Base-by-base conservation (phyloP, 1,284 basidiomycete species). In the Schizophyllum amplum region DNA sequence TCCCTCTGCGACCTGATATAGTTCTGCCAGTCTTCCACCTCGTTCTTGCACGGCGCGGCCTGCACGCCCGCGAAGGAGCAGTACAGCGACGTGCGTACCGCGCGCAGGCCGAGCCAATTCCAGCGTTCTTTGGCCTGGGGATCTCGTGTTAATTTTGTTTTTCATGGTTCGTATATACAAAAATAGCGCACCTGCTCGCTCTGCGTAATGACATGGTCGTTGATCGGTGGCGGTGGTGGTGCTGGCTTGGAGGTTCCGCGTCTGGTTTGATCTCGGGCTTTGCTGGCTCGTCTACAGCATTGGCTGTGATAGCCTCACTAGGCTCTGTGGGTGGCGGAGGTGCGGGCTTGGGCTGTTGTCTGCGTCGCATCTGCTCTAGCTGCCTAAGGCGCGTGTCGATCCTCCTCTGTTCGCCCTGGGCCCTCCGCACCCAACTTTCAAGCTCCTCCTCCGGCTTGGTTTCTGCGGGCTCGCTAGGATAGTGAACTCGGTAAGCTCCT, bases 41-140 rank as follows among this genome's bases (percentile, higher is more conserved):
- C 86, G 61, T 89, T 87, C 71, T 82, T 86, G n/a, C 82, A 63
- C 86, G 82, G 62, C 83, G 81, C 52, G 88, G 67, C 67, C 89
- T 73, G 60, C 81, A 78, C 62, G 89, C 87, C 42, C 11, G 33
- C 33, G 7, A 42, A 42, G 33, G 33, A 42, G 33, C 33, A 42
- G 33, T 42, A 42, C 4, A 42, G 33, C 4, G 33, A 42, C 33
- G 33, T 42, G 13, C 87, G 84, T 58, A 84, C 81, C 54, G 80
- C 80, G 25, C 87, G 84, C 59, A 90, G 77, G n/a, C 84, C 84
- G n/a, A 90, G 75, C 87, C 87, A 90, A 7, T 85, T 73, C 78
- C 81, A 81, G 5, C 84, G 79, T 61, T 84, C 78, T 64, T 89
- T 90, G 68, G 80, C 84, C 87, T 90, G 63, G 25, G 49, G 57